Conservation (phyloP, 331 rosid species). For the Erythrophleum ivorense region DNA sequence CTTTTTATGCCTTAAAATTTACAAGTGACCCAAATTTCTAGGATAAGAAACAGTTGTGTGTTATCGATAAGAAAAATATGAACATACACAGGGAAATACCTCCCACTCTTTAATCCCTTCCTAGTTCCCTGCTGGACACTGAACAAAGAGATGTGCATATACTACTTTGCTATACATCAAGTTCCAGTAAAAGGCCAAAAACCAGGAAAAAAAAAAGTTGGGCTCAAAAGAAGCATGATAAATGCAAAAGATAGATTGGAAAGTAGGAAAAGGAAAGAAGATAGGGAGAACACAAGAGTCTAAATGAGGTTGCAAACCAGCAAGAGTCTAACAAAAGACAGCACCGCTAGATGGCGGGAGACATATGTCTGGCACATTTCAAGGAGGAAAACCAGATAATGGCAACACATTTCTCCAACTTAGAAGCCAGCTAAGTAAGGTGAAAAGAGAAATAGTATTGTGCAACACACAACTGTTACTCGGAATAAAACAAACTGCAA, state of each 20-base stretch:
- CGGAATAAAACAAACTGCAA: no score
- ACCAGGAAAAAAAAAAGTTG: background rate
- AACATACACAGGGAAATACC: no score
- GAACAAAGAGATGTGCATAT: background rate
- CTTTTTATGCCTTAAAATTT: background rate
- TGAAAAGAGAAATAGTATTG: no score
- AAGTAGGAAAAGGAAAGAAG: background rate
- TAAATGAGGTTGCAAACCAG: background rate
- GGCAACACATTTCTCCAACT: background rate
- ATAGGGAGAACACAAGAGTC: background rate
- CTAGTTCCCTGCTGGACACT: no score
- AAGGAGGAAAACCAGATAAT: background rate
- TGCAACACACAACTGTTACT: no score
- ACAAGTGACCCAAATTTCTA: background rate
- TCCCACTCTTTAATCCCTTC: no score
- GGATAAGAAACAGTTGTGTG: background rate
- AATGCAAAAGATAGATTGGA: background rate
- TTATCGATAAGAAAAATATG: no score
- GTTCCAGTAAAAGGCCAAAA: background rate
- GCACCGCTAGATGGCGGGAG: background rate
- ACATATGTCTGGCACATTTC: slow-evolving; percentile 5
- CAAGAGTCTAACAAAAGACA: background rate
- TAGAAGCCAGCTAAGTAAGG: background rate
- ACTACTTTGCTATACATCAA: background rate
- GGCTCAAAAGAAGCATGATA: background rate